Conservation (phyloP, 805 yeast genomes). For the Hanseniaspora thailandica region DNA sequence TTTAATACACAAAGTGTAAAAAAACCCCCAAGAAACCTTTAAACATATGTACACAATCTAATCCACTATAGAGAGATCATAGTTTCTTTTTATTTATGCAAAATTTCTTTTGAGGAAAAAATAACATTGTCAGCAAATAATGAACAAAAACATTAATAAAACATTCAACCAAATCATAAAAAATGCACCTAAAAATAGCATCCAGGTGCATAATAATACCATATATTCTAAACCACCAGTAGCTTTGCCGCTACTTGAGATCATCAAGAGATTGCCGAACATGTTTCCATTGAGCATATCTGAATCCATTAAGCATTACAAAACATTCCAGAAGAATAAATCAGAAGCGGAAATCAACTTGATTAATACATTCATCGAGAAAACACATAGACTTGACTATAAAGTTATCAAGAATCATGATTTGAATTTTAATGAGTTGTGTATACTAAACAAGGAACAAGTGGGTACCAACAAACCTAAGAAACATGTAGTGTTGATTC, state of each 20-base stretch:
- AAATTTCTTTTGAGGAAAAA: background rate
- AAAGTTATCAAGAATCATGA: conserved; percentile 19
- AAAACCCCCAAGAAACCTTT: too few relatives aligned
- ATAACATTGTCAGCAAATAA: background rate
- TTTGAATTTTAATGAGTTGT: conserved; percentile 53
- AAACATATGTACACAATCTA: too few relatives aligned
- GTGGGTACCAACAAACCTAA: conserved; percentile 18
- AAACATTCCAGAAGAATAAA: conserved; percentile 31
- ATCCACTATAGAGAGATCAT: background rate
- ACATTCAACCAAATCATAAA: background rate
- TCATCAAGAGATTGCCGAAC: conserved; percentile 33
- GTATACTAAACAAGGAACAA: conserved; percentile 40
- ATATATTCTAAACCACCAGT: conserved; percentile 51
- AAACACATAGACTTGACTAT: conserved; percentile 39
- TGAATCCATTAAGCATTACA: conserved; percentile 35
- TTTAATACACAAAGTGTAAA: too few relatives aligned
- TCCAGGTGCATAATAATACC: background rate
- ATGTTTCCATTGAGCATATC: conserved; percentile 46
- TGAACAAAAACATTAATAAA: background rate
- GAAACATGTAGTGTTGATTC: conserved; percentile 59
- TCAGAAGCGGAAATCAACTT: conserved; percentile 27
- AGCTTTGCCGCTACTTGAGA: conserved; percentile 48
- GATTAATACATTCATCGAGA: conserved; percentile 29
- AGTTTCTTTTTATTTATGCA: background rate
- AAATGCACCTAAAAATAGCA: background rate